Conservation (phyloP, 306 rosid species). For the Rosa chinensis region DNA sequence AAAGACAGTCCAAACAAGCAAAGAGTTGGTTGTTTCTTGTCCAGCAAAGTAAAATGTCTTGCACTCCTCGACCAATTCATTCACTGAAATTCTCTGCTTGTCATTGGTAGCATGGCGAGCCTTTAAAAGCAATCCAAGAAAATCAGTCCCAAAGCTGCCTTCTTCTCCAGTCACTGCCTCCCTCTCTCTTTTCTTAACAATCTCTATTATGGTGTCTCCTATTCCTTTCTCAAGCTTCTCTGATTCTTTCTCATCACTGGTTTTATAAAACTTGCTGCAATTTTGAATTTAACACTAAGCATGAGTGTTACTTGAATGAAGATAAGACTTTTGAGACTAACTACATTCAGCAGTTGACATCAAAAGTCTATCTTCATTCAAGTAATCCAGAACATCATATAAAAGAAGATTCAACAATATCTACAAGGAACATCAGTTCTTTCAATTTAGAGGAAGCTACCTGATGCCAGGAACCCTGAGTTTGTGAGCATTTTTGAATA, state of each 20-base stretch:
- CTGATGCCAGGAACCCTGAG: conserved; percentile 20
- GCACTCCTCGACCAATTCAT: conserved; percentile 27
- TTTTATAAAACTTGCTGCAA: conserved; percentile 16
- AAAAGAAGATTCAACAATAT: background rate
- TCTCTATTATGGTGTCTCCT: background rate
- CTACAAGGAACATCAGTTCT: background rate
- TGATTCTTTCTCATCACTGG: conserved; percentile 12
- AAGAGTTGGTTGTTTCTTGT: conserved; percentile 25
- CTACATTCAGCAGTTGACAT: background rate
- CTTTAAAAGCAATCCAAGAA: conserved; percentile 29
- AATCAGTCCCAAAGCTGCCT: conserved; percentile 27
- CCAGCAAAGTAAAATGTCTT: conserved; percentile 29
- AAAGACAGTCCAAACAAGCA: conserved; percentile 30
- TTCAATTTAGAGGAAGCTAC: background rate
- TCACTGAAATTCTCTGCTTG: conserved; percentile 9
- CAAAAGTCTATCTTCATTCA: background rate
- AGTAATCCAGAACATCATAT: background rate
- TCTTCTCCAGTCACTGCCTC: conserved; percentile 9
- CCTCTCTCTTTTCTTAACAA: conserved; percentile 20
- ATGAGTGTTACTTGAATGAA: too few relatives aligned
- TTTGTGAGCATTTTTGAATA: background rate
- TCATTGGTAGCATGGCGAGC: conserved; percentile 23
- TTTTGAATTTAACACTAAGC: background rate
- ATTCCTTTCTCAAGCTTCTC: conserved; percentile 17
- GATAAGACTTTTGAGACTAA: too few relatives aligned